Conservation (phyloP, 495 filamentous ascomycete genomes). For the Penicillium paradoxum region DNA sequence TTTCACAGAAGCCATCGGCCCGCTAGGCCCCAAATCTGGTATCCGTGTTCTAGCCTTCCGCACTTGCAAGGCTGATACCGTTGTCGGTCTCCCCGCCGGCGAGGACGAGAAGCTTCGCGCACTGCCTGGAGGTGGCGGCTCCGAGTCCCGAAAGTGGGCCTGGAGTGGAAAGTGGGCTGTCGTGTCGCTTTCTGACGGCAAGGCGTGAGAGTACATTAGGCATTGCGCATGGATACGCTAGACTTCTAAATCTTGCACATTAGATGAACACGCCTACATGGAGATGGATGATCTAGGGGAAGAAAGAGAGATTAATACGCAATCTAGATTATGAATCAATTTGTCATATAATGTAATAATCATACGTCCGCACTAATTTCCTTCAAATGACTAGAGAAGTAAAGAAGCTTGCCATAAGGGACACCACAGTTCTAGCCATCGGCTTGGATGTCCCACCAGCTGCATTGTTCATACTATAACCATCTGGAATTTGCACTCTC, state of each 20-base stretch:
- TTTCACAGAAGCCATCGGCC: conserved; percentile 81
- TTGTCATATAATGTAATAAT: neutral
- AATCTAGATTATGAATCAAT: neutral
- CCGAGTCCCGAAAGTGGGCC: conserved; percentile 81
- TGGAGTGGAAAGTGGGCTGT: conserved; percentile 98
- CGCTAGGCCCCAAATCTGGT: conserved; percentile 72
- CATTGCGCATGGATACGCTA: neutral
- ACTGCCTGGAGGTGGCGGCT: conserved; percentile 61
- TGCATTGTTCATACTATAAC: neutral
- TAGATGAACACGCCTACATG: neutral
- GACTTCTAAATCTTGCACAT: neutral
- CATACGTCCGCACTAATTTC: neutral
- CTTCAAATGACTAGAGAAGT: neutral
- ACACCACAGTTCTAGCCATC: neutral
- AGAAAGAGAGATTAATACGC: neutral
- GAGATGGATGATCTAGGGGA: neutral
- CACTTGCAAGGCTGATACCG: conserved; percentile 93
- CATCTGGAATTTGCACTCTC: too few species aligned
- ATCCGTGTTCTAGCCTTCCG: conserved; percentile 79
- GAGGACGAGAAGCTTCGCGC: conserved; percentile 72
- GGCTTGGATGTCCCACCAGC: neutral
- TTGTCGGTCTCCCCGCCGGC: conserved; percentile 79
- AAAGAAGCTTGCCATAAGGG: neutral
- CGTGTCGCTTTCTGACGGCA: conserved; percentile 78
- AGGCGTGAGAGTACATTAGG: conserved; percentile 29